Conservation (phyloP, 2,329 filamentous ascomycete species). For the Aspergillus neotritici region DNA sequence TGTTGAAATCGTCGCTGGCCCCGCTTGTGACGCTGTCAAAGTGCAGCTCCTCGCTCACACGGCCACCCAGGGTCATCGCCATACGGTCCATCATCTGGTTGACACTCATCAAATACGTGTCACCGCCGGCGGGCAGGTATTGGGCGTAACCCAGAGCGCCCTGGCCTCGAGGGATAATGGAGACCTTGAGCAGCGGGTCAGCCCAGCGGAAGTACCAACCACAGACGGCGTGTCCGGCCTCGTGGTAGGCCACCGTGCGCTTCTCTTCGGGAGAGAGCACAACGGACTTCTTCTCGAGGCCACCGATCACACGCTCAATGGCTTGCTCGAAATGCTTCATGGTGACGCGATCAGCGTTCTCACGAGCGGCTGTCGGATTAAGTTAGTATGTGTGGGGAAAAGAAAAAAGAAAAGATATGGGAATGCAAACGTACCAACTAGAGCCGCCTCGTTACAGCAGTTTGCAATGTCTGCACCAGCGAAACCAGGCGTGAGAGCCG, state of each 20-base stretch:
- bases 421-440: slow-evolving; percentile 66
- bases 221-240: slow-evolving; percentile 96
- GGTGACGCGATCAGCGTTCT: slow-evolving; percentile 70
- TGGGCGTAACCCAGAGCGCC: slow-evolving; percentile 94
- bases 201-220: slow-evolving; percentile 96
- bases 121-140: slow-evolving; percentile 76
- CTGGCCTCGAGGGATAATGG: slow-evolving; percentile 93
- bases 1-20: slow-evolving; percentile 95
- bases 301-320: slow-evolving; percentile 94
- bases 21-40: slow-evolving; percentile 95
- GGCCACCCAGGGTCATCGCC: slow-evolving; percentile 97
- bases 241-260: slow-evolving; percentile 93
- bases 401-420: slow-evolving; percentile 11
- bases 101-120: slow-evolving; percentile 92
- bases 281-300: slow-evolving; percentile 93
- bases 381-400: slow-evolving; percentile 35
- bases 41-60: slow-evolving; percentile 91
- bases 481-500: slow-evolving; percentile 91
- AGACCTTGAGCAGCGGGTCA: slow-evolving; percentile 96
- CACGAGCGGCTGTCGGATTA: slow-evolving; percentile 63
- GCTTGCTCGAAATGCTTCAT: slow-evolving; percentile 95
- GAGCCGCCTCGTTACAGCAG: slow-evolving; percentile 92
- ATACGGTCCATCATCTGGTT: slow-evolving; percentile 98
- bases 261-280: slow-evolving; percentile 93
- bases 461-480: slow-evolving; percentile 98